Evolutionary conservation across 208 protist genomes (phyloP).

Genomic region (Naegleria gruberi): DNA sequence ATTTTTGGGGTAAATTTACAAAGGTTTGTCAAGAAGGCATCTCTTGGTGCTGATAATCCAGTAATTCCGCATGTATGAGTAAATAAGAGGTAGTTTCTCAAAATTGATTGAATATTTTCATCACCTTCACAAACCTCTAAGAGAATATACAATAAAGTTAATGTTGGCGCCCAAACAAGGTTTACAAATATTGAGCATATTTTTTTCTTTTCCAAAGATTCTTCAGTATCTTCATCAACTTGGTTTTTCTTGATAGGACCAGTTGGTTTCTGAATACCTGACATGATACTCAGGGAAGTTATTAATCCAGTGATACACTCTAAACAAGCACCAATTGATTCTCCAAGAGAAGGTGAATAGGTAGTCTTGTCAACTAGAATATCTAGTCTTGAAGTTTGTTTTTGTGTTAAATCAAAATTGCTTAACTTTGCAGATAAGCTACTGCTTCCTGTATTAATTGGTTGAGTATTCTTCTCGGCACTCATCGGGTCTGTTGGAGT

Average conservation of each 20-base stretch:
- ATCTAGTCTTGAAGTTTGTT: not conserved
- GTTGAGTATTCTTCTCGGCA: not conserved
- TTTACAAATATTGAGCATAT: not conserved
- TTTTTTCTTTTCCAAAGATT: not conserved
- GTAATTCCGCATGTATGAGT: slow-evolving; percentile 24
- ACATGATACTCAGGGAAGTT: not conserved
- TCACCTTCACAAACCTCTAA: slow-evolving; percentile 21
- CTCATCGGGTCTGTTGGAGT: not conserved
- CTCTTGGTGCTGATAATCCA: not conserved
- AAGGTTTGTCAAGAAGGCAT: slow-evolving; percentile 28
- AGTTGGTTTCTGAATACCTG: not conserved
- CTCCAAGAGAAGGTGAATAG: not conserved
- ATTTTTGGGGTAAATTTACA: slow-evolving; percentile 23
- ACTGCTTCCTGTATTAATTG: not conserved
- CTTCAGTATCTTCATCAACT: not conserved
- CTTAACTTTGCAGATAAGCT: not conserved
- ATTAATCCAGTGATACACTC: not conserved
- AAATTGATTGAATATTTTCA: slow-evolving; percentile 23
- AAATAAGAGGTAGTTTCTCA: slow-evolving; percentile 20
- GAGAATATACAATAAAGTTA: not conserved
- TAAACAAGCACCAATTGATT: not conserved
- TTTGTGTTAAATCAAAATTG: not conserved
- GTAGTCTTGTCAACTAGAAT: not conserved
- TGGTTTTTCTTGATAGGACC: not conserved
- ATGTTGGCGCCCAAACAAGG: slow-evolving; percentile 10